Percentiles rank a stretch among this genome's conserved stretches.
phyloP scores from a whole-genome alignment of 768 basidiomycete species.

The Multifurca ochricompacta region DNA sequence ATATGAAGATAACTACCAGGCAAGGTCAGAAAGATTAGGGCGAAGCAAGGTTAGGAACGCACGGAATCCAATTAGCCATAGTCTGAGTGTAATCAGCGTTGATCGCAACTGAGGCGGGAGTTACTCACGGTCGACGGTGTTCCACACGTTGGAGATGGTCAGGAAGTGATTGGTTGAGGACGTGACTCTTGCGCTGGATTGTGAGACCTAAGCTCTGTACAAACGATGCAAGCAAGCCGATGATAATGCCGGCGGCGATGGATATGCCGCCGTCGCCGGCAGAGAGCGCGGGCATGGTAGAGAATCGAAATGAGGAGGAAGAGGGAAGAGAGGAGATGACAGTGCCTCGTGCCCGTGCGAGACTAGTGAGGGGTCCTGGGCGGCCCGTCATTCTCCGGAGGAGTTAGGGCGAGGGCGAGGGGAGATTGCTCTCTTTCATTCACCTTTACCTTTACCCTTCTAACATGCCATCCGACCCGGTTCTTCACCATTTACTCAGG shows the following conservation, averaged over 20 bases:
- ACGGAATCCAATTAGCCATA: constrained; percentile 84
- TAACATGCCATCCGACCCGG: not conserved
- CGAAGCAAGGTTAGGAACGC: constrained; percentile 21
- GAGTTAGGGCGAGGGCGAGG: too few species aligned
- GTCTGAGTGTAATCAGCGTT: constrained; percentile 31
- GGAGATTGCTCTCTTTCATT: not conserved
- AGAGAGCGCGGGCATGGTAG: constrained; percentile 22
- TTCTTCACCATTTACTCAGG: constrained; percentile 12
- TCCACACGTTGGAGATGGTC: constrained; percentile 57
- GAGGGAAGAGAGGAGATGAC: not conserved
- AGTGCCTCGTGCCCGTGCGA: not conserved
- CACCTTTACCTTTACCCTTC: not conserved
- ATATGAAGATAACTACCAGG: constrained; percentile 59
- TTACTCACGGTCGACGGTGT: constrained; percentile 67
- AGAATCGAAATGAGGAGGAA: not conserved
- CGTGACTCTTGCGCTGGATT: constrained; percentile 89
- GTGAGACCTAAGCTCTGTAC: constrained; percentile 89
- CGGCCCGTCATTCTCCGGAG: not conserved
- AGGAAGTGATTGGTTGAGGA: constrained; percentile 69
- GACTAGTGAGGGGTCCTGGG: too few species aligned
- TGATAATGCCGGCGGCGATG: constrained; percentile 36
- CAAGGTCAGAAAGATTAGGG: not conserved
- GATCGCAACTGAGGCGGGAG: constrained; percentile 9
- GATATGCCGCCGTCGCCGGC: constrained; percentile 28
- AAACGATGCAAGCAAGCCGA: constrained; percentile 77